These are phyloP conservation scores for Rachicladosporium sp. DNA, from an alignment of 2,329 filamentous ascomycete genomes.

Conservation along the genomic window DNA sequence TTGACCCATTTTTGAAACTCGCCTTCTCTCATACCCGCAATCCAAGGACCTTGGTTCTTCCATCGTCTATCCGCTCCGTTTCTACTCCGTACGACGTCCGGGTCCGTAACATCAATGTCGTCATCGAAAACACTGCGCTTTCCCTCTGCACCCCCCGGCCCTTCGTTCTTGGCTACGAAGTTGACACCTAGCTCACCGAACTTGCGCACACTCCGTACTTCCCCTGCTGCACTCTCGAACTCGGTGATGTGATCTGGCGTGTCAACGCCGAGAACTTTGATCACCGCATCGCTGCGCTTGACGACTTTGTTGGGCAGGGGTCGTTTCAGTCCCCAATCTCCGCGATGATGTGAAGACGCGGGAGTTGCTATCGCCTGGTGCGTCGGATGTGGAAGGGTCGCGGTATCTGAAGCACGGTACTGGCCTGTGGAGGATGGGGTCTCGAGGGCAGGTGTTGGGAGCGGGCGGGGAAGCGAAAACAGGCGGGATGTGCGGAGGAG, in stretches of 20 bases:
- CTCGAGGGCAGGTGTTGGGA: conserved; percentile 47
- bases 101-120: conserved; percentile 32
- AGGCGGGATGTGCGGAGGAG: conserved; percentile 79
- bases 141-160: conserved; percentile 43
- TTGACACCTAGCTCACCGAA: conserved; percentile 66
- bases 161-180: too few species aligned
- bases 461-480: conserved; percentile 70
- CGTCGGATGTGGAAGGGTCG: conserved; percentile 68
- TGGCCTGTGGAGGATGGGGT: conserved; percentile 35
- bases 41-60: conserved; percentile 46
- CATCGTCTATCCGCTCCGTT: conserved; percentile 32
- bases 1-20: conserved; percentile 43
- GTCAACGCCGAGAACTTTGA: conserved; percentile 69
- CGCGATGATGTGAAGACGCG: conserved; percentile 55
- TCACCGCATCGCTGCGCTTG: conserved; percentile 54
- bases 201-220: conserved; percentile 68
- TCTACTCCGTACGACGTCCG: conserved; percentile 12
- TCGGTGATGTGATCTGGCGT: conserved; percentile 81
- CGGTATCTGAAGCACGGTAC: conserved; percentile 50
- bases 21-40: conserved; percentile 42
- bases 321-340: conserved; percentile 90
- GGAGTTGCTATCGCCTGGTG: conserved; percentile 73
- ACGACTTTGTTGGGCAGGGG: conserved; percentile 67
- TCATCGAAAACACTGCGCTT: conserved; percentile 29
- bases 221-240: conserved; percentile 71